These are phyloP conservation scores for Immersiporthe knoxdaviesiana DNA, from an alignment of 2,329 filamentous ascomycete species.

Conservation along the genomic window DNA sequence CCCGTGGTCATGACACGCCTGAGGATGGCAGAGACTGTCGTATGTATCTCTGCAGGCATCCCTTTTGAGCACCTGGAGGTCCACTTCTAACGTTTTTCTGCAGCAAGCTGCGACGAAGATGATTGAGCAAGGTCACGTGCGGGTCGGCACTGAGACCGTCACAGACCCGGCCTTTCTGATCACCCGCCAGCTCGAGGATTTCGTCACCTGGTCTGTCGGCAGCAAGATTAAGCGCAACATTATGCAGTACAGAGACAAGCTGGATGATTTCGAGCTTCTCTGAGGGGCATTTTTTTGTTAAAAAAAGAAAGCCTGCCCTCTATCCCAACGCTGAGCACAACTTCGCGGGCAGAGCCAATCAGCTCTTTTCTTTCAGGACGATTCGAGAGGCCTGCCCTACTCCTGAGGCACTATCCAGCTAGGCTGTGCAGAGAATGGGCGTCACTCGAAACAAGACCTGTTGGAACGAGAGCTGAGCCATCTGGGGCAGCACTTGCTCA, in stretches of 20 bases:
- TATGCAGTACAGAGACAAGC: conserved; percentile 89
- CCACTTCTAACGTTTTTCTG: background rate
- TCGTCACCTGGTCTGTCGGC: conserved; percentile 93
- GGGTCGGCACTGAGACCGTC: conserved; percentile 87
- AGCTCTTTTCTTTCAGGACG: background rate
- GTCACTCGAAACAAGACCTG: background rate
- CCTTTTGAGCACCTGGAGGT: background rate
- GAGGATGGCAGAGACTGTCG: conserved; percentile 89
- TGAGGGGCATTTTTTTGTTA: conserved; percentile 47
- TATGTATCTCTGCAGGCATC: background rate
- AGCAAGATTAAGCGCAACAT: conserved; percentile 98
- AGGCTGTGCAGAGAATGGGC: background rate
- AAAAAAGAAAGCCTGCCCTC: background rate
- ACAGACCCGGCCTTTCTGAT: conserved; percentile 90
- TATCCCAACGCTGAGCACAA: background rate
- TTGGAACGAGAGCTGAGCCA: background rate
- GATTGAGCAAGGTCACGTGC: conserved; percentile 91
- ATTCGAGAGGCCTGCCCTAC: background rate
- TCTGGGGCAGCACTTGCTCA: background rate
- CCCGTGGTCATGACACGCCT: conserved; percentile 89
- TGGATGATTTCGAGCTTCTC: conserved; percentile 93
- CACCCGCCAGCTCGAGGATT: conserved; percentile 89
- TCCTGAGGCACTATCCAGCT: background rate
- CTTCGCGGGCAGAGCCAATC: background rate
- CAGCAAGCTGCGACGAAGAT: conserved; percentile 77